These are phyloP conservation scores for Penicillium sp. DNA, from an alignment of 2,329 filamentous ascomycete genomes.

Conservation along the genomic window DNA sequence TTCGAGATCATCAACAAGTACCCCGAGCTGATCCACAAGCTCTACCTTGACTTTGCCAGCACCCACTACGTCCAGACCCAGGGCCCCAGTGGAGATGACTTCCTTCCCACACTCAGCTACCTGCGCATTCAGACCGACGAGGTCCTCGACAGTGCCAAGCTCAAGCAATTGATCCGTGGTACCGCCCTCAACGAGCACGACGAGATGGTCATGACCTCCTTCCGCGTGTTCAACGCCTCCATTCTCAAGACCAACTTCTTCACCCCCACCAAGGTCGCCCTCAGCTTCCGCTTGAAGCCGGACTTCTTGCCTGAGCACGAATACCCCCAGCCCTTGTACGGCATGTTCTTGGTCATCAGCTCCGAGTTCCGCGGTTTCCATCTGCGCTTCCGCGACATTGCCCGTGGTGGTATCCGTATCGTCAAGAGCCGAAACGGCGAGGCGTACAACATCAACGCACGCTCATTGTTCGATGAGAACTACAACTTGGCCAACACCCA, in stretches of 20 bases:
- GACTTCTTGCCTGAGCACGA: conserved; percentile 85
- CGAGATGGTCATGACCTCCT: conserved; percentile 95
- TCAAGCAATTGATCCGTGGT: conserved; percentile 76
- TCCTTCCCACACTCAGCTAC: conserved; percentile 70
- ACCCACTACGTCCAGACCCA: conserved; percentile 74
- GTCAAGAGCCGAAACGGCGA: conserved; percentile 98
- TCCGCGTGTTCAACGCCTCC: conserved; percentile 90
- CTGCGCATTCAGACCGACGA: conserved; percentile 68
- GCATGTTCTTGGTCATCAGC: conserved; percentile 98
- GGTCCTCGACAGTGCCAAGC: conserved; percentile 72
- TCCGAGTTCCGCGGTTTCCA: conserved; percentile 98
- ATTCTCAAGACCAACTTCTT: conserved; percentile 97
- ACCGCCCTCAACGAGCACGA: conserved; percentile 92
- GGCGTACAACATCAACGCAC: conserved; percentile 92
- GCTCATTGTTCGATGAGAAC: conserved; percentile 97
- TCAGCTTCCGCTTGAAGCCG: conserved; percentile 87
- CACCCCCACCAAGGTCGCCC: conserved; percentile 95
- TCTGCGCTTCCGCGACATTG: conserved; percentile 94
- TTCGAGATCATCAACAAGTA: conserved; percentile 94
- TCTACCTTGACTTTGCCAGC: conserved; percentile 91
- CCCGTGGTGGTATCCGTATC: conserved; percentile 94
- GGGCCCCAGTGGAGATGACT: conserved; percentile 63
- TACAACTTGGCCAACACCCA: conserved; percentile 98
- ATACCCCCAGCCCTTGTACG: conserved; percentile 90
- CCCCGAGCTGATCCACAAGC: conserved; percentile 78